Base-by-base conservation (phyloP, 1,284 basidiomycete species). In the Takashimella koratensis region DNA sequence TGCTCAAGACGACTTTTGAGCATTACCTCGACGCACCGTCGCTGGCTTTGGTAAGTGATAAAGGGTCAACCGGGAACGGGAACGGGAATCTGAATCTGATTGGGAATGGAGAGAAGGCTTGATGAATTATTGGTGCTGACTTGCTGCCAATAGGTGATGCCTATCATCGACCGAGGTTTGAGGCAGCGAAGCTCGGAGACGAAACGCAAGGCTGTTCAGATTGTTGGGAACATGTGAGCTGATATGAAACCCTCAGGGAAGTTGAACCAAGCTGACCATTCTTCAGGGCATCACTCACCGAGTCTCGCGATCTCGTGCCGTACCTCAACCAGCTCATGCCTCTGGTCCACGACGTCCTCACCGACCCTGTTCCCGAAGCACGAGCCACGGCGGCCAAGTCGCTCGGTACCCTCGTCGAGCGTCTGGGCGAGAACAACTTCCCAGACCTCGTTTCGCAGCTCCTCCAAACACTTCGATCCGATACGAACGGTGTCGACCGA, bases 21-120 rank as follows among this genome's bases (percentile, higher is more conserved):
- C 96, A 99, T 73, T 98, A 97, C 70, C 95, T 99, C 63, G 96
- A 98, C 66, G 90, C 94, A 47, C 96, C 96, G 0, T 98, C 96
- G 3, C 79, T 98, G n/a, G 96, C 96, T 19, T 78, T 99, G 65
- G 90, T 91, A 57, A 65, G 84, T 76, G n/a, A n/a, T n/a, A n/a
- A n/a, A n/a, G 23, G 44, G 27, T 43, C 12, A n/a, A n/a, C n/a
- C n/a, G n/a, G n/a, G n/a, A n/a, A n/a, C n/a, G n/a, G n/a, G n/a
- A n/a, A n/a, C n/a, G n/a, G n/a, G n/a, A n/a, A n/a, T n/a, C n/a
- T n/a, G n/a, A n/a, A n/a, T n/a, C n/a, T n/a, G n/a, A n/a, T n/a
- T n/a, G n/a, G n/a, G n/a, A n/a, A n/a, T n/a, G n/a, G n/a, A n/a
- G n/a, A n/a, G n/a, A n/a, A n/a, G n/a, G n/a, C n/a, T n/a, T n/a